A percentile compares a stretch with the other conserved stretches of the same genome.
Evolutionary conservation across 257 asterid species (phyloP).

Genomic region (Primulina tabacum): DNA sequence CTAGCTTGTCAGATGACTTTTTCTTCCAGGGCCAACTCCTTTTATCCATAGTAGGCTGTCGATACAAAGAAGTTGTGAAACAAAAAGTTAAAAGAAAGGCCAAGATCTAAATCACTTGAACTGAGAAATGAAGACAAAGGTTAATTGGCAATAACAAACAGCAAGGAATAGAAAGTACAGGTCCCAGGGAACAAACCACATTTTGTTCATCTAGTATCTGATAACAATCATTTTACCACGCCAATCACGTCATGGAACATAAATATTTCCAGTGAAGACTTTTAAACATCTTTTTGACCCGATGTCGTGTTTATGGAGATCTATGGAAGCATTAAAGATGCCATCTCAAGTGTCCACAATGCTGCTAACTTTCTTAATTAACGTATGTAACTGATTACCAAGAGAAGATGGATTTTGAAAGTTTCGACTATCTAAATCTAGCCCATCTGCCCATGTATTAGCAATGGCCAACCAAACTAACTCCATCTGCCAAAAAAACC

Average conservation of each 20-base stretch:
- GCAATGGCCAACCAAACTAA: background rate
- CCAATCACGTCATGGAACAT: background rate
- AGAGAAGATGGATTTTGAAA: background rate
- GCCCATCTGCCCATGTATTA: background rate
- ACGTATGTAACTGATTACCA: conserved; percentile 10
- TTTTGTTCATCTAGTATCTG: background rate
- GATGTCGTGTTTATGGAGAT: conserved; percentile 4
- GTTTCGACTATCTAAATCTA: background rate
- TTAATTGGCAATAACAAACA: conserved; percentile 8
- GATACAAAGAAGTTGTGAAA: conserved; percentile 14
- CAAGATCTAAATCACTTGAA: background rate
- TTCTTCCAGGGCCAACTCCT: conserved; percentile 99
- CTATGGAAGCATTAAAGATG: background rate
- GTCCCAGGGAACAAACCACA: conserved; percentile 15
- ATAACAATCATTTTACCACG: conserved; percentile 9
- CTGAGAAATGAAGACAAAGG: conserved; percentile 11
- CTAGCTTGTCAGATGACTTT: conserved; percentile 80
- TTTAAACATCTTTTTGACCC: background rate
- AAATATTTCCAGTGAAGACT: conserved; percentile 11
- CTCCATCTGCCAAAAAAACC: conserved; percentile 1
- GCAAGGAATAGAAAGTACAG: conserved; percentile 12
- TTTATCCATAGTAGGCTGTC: conserved; percentile 62
- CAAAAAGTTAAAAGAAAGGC: background rate
- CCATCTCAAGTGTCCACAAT: background rate
- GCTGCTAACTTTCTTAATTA: background rate